Base-by-base conservation (phyloP, 495 filamentous ascomycete species). In the Penicillium soppii region DNA sequence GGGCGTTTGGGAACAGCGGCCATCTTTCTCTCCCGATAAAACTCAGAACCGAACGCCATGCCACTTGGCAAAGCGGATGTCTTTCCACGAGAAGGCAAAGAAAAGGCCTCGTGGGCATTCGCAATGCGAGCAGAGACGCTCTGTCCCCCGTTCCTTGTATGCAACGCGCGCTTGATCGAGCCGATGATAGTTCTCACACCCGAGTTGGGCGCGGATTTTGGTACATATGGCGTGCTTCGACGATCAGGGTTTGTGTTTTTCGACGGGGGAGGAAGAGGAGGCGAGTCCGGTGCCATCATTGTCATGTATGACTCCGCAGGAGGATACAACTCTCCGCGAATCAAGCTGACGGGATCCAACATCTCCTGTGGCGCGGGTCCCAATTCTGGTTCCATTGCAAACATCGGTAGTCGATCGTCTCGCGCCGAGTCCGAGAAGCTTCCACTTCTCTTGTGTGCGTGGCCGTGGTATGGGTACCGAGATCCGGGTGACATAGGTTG, bases 371-470 rank as follows among this genome's bases (percentile, higher is more conserved):
- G 47, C 1, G 37, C 36, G 29, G 45, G 19, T 8, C 48, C 44
- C 5, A 20, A 30, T 7, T 51, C 50, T 10, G 39, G n/a, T n/a
- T 61, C 59, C 17, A 50, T 44, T 8, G 51, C 59, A 41, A 38
- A 79, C 56, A 82, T 62, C 4, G 88, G 86, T 8, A 74, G 65
- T 49, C 86, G 75, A 46, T 81, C 77, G 63, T 96, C 91, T 61
- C 91, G 79, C 48, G 92, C 74, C 3, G 94, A 95, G 64, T 98
- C 94, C 1, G 88, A 90, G 52, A 96, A 89, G 62, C 86, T 89
- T 13, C 83, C 86, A 56, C 85, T 87, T 41, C 86, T 78, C 64
- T 88, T 87, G 63, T 89, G 87, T 9, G 74, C 67, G 62, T 82
- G 73, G 15, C 71, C 62, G 48, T 78, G 67, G 39, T 68, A 74